Evolutionary conservation across 2,329 filamentous ascomycete species (phyloP).

Genomic region (Drechslerella coelobrocha): DNA sequence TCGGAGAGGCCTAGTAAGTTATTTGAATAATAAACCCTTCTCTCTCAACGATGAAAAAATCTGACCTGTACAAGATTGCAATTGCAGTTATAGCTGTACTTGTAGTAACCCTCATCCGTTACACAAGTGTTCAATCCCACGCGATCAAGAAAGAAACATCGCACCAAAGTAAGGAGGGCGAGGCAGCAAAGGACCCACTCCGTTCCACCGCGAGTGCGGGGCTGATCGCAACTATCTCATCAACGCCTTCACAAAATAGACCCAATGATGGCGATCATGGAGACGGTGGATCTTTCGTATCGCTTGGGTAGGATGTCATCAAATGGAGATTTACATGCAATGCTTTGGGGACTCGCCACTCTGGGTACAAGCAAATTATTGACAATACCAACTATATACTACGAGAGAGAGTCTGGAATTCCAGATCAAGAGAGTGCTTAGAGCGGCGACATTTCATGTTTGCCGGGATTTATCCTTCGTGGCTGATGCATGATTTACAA

Average conservation of each 20-base stretch:
- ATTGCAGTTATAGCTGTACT: slow-evolving; percentile 45
- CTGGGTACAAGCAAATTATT: slow-evolving; percentile 14
- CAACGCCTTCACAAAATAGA: slow-evolving; percentile 9
- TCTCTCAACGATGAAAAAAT: not conserved
- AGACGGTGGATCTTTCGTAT: slow-evolving; percentile 43
- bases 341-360: slow-evolving; percentile 20
- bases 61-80: slow-evolving; percentile 42
- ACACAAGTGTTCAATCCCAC: slow-evolving; percentile 44
- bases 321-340: not conserved
- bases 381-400: not conserved
- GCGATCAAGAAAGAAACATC: slow-evolving; percentile 37
- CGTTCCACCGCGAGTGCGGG: slow-evolving; percentile 38
- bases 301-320: slow-evolving; percentile 19
- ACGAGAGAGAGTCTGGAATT: not conserved
- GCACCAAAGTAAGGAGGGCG: slow-evolving; percentile 17
- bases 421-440: slow-evolving; percentile 6
- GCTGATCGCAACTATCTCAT: slow-evolving; percentile 35
- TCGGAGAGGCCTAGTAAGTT: slow-evolving; percentile 66
- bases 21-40: not conserved
- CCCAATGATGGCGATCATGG: slow-evolving; percentile 32
- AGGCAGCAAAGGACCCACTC: slow-evolving; percentile 18
- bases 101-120: slow-evolving; percentile 45
- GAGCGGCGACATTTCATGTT: slow-evolving; percentile 9
- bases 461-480: slow-evolving; percentile 26
- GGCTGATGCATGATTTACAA: slow-evolving; percentile 19